Evolutionary conservation across 2,329 filamentous ascomycete genomes (phyloP), one percentile per base, ranked within the genome.

Genomic region (Chaetomiaceae sp.): DNA sequence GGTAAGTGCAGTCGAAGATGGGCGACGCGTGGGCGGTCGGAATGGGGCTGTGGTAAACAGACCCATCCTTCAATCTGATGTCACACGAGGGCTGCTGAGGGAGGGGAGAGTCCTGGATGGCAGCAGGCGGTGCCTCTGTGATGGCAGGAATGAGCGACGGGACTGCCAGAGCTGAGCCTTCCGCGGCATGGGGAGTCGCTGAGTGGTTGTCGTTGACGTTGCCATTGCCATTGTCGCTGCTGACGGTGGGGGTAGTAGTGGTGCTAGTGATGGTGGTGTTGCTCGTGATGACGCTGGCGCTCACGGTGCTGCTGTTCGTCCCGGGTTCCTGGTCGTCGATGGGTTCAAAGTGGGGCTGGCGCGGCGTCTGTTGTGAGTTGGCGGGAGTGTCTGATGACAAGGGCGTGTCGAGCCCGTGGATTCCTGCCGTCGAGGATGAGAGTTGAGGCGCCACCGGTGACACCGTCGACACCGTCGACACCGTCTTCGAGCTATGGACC

Each of bases 1-100:
- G 51, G 53, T 62, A 62, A 13, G 43, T 56, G 42, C 58, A 61
- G 42, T 55, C 51, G 42, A 62, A 62, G 27, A 62, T 50, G 10
- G 58, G 60, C 10, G 58, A 53, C 7, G 55, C 48, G 40, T 55
- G 48, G 13, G 44, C 40, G 16, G 48, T 55, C 8, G 48, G 46
- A 10, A 50, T 5, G 5, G 55, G 53, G 19, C 7, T 14, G 3
- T n/a, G 35, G 35, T 55, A 58, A 0, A 51, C 53, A 20, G 53
- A 45, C n/a, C 55, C 53, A 40, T 58, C 34, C n/a, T 41, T 50
- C 31, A 58, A 23, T 14, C 25, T 50, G 47, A 57, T 46, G 19
- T 25, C 38, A 19, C 20, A 23, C n/a, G n/a, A 14, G 45, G 10
- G 7, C 14, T 21, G 19, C 25, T 34, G 39, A 10, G 9, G 10